Percentiles rank a stretch among this genome's conserved stretches.
Conservation (phyloP, 345 rosid genomes). For the Bruguiera gymnorhiza region DNA sequence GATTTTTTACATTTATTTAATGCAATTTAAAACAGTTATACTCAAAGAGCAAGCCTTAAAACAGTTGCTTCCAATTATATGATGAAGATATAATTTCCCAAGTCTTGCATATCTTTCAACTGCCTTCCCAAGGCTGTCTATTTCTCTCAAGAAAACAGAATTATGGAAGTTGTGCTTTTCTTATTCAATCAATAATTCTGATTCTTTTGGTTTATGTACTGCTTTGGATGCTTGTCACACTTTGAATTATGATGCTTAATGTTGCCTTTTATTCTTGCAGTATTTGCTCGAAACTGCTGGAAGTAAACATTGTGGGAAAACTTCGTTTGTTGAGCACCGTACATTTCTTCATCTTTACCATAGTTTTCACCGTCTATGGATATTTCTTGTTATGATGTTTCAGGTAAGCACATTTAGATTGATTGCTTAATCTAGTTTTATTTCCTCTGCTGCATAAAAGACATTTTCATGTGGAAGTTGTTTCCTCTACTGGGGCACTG, state of each 20-base stretch:
- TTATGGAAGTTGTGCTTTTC: not conserved
- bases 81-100: too few species aligned
- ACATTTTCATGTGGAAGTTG: not conserved
- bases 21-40: too few species aligned
- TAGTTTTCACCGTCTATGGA: constrained; percentile 97
- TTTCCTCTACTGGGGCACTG: not conserved
- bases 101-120: not conserved
- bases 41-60: too few species aligned
- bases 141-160: too few species aligned
- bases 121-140: not conserved
- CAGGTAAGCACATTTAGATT: constrained; percentile 56
- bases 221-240: not conserved
- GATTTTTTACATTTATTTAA: too few species aligned
- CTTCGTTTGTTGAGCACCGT: constrained; percentile 95
- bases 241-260: not conserved
- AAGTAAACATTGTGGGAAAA: constrained; percentile 71
- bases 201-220: not conserved
- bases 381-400: constrained; percentile 94
- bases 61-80: too few species aligned
- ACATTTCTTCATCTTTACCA: constrained; percentile 94
- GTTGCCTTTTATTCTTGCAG: constrained; percentile 34
- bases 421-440: not conserved
- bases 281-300: constrained; percentile 59
- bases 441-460: not conserved
- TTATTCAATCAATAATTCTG: not conserved